These are phyloP conservation scores for Sophora flavescens DNA, from an alignment of 306 rosid genomes.

Conservation along the genomic window DNA sequence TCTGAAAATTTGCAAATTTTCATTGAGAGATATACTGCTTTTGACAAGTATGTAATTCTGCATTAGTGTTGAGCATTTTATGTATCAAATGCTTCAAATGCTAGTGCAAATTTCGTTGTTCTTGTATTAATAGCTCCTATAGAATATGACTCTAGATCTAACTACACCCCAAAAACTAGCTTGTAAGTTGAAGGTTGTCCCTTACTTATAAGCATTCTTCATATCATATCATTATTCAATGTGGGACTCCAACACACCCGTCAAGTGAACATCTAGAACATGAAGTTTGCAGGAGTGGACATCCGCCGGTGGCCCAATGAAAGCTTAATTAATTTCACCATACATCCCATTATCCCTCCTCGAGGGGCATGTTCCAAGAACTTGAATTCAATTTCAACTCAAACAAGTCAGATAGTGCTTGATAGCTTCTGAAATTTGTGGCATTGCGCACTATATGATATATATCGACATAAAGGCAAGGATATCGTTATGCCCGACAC, in stretches of 20 bases:
- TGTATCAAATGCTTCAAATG: neutral
- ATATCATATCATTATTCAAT: no score
- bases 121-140: no score
- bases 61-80: neutral
- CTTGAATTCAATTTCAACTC: conserved; percentile 32
- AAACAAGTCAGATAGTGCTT: conserved; percentile 11
- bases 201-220: no score
- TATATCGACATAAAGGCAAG: neutral
- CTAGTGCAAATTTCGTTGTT: no score
- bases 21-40: neutral
- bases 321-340: neutral
- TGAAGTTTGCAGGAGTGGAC: no score
- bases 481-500: conserved; percentile 27
- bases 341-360: neutral
- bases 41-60: neutral
- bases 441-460: conserved; percentile 5
- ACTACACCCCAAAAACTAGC: no score
- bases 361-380: neutral
- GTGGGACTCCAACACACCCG: no score
- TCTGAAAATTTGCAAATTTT: neutral
- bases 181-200: no score
- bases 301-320: no score
- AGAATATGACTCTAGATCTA: no score
- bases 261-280: no score
- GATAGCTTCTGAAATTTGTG: neutral